phyloP scores from a whole-genome alignment of 148 eudicot genomes.

The Drosera capensis region DNA sequence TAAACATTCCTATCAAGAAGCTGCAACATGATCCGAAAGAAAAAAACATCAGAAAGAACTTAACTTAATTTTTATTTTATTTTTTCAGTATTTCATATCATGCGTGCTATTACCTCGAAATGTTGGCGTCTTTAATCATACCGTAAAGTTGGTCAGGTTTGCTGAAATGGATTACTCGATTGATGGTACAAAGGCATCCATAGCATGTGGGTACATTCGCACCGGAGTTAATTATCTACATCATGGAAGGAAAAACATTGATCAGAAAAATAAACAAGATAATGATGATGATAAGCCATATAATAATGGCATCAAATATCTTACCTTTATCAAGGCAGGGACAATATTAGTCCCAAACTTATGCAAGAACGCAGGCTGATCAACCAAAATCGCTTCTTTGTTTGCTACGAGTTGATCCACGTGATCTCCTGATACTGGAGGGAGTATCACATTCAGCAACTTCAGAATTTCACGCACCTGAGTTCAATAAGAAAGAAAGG shows the following conservation, averaged over 20 bases:
- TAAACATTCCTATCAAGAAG: constrained; percentile 80
- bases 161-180: constrained; percentile 52
- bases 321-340: constrained; percentile 60
- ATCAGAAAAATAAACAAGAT: constrained; percentile 5
- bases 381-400: constrained; percentile 41
- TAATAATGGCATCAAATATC: constrained; percentile 2
- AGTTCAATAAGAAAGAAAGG: constrained; percentile 7
- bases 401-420: constrained; percentile 19
- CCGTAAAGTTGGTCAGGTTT: constrained; percentile 48
- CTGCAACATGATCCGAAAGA: constrained; percentile 35
- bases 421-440: constrained; percentile 31
- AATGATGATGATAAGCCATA: neutral
- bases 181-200: constrained; percentile 75
- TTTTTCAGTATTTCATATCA: neutral
- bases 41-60: constrained; percentile 2
- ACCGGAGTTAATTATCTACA: constrained; percentile 81
- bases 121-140: constrained; percentile 40
- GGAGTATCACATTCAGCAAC: constrained; percentile 73
- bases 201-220: constrained; percentile 49
- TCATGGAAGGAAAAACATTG: constrained; percentile 9
- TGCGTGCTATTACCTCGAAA: constrained; percentile 46
- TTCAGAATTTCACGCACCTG: constrained; percentile 72
- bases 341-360: constrained; percentile 66
- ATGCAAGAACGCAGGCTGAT: constrained; percentile 42
- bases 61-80: neutral